Evolutionary conservation across 306 rosid species (phyloP).

Genomic region (Pyrus bretschneideri): DNA sequence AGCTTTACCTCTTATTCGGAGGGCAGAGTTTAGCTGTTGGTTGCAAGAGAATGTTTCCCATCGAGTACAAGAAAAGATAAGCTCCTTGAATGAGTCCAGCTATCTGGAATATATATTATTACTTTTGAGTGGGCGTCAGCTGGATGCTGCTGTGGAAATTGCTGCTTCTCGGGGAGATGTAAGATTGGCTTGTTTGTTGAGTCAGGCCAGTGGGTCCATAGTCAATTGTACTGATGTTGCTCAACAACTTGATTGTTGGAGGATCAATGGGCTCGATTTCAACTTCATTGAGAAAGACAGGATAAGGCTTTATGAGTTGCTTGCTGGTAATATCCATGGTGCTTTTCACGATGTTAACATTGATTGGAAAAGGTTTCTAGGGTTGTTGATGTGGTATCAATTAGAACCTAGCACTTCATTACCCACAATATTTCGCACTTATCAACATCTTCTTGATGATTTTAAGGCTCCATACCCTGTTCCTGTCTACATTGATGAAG

Average conservation of each 20-base stretch:
- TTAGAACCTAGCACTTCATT: conserved; percentile 68
- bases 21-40: conserved; percentile 98
- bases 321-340: conserved; percentile 66
- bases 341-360: conserved; percentile 52
- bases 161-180: conserved; percentile 87
- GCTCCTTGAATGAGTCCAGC: conserved; percentile 60
- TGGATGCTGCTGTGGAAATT: conserved; percentile 76
- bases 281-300: conserved; percentile 79
- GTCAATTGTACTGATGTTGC: conserved; percentile 71
- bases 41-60: conserved; percentile 82
- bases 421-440: conserved; percentile 57
- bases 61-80: conserved; percentile 69
- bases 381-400: conserved; percentile 83
- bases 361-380: conserved; percentile 97
- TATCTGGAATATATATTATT: conserved; percentile 71
- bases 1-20: conserved; percentile 80
- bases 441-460: conserved; percentile 60
- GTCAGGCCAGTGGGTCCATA: conserved; percentile 90
- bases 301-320: conserved; percentile 73
- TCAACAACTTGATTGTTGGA: conserved; percentile 81
- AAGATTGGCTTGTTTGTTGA: conserved; percentile 80
- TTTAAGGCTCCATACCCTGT: conserved; percentile 85
- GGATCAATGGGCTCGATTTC: conserved; percentile 79
- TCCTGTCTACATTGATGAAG: conserved; percentile 81
- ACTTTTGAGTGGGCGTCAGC: conserved; percentile 74